phyloP scores from a whole-genome alignment of 805 yeast species.

The Sungouiozyma ichnusensis region DNA sequence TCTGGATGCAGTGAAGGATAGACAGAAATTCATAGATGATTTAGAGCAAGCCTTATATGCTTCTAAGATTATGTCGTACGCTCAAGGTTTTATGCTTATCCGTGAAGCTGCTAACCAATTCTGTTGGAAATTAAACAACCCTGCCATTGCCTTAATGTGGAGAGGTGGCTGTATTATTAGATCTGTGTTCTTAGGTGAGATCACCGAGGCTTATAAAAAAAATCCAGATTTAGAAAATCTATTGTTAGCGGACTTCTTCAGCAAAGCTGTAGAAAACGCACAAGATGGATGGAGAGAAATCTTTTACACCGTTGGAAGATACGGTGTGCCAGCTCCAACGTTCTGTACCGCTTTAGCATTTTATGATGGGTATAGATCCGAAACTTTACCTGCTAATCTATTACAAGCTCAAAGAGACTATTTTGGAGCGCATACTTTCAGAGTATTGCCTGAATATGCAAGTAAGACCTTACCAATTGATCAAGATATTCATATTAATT shows the following conservation, averaged over 20 bases:
- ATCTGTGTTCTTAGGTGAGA: slow-evolving; percentile 95
- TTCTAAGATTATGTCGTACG: slow-evolving; percentile 94
- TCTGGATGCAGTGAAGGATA: slow-evolving; percentile 59
- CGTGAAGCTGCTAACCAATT: slow-evolving; percentile 96
- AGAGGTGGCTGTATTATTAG: slow-evolving; percentile 99
- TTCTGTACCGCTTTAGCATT: slow-evolving; percentile 92
- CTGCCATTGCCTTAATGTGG: slow-evolving; percentile 99
- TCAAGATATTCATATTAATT: slow-evolving; percentile 86
- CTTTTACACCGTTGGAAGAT: slow-evolving; percentile 61
- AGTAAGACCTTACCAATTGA: slow-evolving; percentile 66
- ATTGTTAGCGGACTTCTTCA: slow-evolving; percentile 91
- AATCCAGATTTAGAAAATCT: slow-evolving; percentile 89
- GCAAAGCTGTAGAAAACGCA: slow-evolving; percentile 82
- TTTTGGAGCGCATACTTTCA: slow-evolving; percentile 99
- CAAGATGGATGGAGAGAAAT: slow-evolving; percentile 93
- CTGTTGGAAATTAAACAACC: slow-evolving; percentile 95
- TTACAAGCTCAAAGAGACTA: slow-evolving; percentile 99
- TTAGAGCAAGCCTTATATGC: slow-evolving; percentile 98
- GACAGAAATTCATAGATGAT: slow-evolving; percentile 75
- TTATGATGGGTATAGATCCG: slow-evolving; percentile 98
- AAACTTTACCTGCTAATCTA: slow-evolving; percentile 90
- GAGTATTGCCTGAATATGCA: slow-evolving; percentile 80
- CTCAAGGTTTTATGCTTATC: slow-evolving; percentile 99
- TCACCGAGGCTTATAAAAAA: slow-evolving; percentile 91
- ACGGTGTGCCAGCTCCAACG: slow-evolving; percentile 97